A percentile compares a stretch with the other conserved stretches of the same genome.
Conservation (phyloP, 495 filamentous ascomycete genomes). For the Penicillium ochrochloron region DNA sequence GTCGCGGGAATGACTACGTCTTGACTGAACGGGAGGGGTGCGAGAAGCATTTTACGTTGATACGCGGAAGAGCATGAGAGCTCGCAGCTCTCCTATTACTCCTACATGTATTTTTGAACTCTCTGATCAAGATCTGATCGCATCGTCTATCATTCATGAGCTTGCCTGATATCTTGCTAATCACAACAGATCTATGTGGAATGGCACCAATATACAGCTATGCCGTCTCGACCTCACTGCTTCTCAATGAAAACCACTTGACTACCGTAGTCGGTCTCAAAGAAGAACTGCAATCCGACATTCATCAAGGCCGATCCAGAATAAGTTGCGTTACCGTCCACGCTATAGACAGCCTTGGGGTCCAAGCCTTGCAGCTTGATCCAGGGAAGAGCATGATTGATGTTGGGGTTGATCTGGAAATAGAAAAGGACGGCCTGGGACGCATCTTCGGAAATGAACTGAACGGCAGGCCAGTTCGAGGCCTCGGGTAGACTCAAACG, state of each 20-base stretch:
- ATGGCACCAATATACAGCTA: not conserved
- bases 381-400: constrained; percentile 50
- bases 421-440: constrained; percentile 51
- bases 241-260: constrained; percentile 48
- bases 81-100: not conserved
- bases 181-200: not conserved
- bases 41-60: too few relatives aligned
- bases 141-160: not conserved
- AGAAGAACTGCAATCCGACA: constrained; percentile 45
- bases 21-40: not conserved
- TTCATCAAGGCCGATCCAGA: constrained; percentile 57
- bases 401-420: constrained; percentile 49
- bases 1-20: not conserved
- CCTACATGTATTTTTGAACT: not conserved
- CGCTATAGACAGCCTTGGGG: constrained; percentile 44
- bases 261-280: constrained; percentile 47
- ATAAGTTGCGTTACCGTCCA: constrained; percentile 45
- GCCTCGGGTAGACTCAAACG: constrained; percentile 56
- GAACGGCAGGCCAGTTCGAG: constrained; percentile 58
- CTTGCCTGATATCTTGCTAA: not conserved
- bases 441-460: constrained; percentile 52
- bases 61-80: too few relatives aligned
- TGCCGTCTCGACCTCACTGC: constrained; percentile 11
- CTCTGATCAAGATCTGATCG: not conserved
- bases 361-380: constrained; percentile 53